Conservation (phyloP, 176 grass and related monocot species). For the Aegilops longissima region DNA sequence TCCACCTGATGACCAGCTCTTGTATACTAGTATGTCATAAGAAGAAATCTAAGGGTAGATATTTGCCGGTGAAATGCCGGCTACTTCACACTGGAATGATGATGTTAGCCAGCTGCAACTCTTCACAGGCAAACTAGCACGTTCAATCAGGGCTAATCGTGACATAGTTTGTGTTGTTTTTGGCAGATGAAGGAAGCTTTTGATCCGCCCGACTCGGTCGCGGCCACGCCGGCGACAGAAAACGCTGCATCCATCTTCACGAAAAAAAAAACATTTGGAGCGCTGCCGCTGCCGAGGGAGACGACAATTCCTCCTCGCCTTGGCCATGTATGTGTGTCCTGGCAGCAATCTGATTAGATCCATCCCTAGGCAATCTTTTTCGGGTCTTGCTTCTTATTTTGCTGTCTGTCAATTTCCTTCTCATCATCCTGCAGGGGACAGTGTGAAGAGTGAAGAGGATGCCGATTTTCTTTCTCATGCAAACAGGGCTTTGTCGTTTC, state of each 20-base stretch:
- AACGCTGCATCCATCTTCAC: neutral
- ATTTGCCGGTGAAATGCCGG: neutral
- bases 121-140: neutral
- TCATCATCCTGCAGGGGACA: constrained; percentile 28
- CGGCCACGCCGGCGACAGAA: neutral
- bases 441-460: constrained; percentile 17
- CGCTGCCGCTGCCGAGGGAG: neutral
- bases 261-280: neutral
- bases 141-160: too few relatives aligned
- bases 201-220: neutral
- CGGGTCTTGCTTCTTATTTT: neutral
- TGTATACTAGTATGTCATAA: neutral
- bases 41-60: too few relatives aligned
- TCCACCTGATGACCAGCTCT: neutral
- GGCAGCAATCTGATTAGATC: neutral
- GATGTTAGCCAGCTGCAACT: neutral
- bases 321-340: constrained; percentile 11
- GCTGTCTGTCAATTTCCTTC: neutral
- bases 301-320: neutral
- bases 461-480: too few relatives aligned
- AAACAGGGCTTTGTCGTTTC: constrained; percentile 3
- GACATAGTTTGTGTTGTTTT: neutral
- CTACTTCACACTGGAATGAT: neutral
- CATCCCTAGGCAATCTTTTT: neutral
- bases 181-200: constrained; percentile 43